phyloP scores from a whole-genome alignment of 2,329 filamentous ascomycete species.

The Trichoderma sp. region DNA sequence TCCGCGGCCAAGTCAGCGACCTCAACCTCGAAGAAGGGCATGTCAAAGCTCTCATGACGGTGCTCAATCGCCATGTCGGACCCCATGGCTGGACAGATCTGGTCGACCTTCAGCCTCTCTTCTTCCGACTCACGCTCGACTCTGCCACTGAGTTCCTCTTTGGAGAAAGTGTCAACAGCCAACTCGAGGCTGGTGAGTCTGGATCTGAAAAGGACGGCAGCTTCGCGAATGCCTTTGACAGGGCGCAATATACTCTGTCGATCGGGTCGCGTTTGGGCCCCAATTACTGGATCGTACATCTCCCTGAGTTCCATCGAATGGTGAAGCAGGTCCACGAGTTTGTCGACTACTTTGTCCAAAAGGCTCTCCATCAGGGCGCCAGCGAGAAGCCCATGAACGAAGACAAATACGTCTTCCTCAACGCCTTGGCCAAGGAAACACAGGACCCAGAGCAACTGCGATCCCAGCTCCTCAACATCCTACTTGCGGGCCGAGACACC shows the following conservation, averaged over 20 bases:
- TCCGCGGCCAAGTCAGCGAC: constrained; percentile 48
- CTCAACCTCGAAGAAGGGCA: constrained; percentile 46
- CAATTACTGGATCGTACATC: constrained; percentile 49
- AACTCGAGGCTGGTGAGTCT: constrained; percentile 39
- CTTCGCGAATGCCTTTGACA: constrained; percentile 41
- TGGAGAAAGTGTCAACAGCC: constrained; percentile 54
- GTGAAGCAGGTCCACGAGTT: constrained; percentile 69
- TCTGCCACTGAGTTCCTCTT: constrained; percentile 61
- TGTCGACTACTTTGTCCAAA: constrained; percentile 67
- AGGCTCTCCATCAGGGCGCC: constrained; percentile 47
- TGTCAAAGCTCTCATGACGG: constrained; percentile 40
- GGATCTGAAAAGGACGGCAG: constrained; percentile 37
- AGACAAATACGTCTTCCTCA: constrained; percentile 39
- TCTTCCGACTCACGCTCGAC: constrained; percentile 54
- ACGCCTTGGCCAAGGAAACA: constrained; percentile 41
- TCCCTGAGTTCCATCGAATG: constrained; percentile 63
- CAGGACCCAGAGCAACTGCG: constrained; percentile 35
- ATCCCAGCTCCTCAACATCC: constrained; percentile 43
- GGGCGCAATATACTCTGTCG: constrained; percentile 47
- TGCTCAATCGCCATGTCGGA: constrained; percentile 38
- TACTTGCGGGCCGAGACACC: constrained; percentile 58
- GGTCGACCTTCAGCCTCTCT: constrained; percentile 50
- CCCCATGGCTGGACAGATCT: constrained; percentile 37
- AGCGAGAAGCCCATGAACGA: constrained; percentile 25
- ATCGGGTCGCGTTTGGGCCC: constrained; percentile 54